phyloP scores from a whole-genome alignment of 208 protist genomes.

The Endotrypanum monterogeii region DNA sequence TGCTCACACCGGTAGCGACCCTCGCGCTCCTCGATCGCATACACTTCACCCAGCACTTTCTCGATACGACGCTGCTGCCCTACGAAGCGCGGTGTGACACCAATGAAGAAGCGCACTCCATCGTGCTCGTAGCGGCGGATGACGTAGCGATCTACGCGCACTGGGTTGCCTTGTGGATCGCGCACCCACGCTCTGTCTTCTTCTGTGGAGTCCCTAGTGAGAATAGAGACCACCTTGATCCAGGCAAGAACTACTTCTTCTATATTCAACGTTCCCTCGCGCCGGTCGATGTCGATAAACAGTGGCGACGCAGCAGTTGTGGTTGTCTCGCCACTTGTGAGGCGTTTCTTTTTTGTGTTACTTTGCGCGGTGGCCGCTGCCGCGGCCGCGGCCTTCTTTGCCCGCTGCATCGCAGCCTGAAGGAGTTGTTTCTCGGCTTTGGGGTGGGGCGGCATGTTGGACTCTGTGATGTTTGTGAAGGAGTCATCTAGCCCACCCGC shows the following conservation, averaged over 20 bases:
- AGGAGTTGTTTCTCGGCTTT: conserved; percentile 54
- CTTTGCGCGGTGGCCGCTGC: conserved; percentile 16
- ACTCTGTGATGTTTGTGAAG: conserved; percentile 36
- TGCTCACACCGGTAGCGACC: conserved; percentile 5
- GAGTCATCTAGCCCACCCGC: conserved; percentile 47
- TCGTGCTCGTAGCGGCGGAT: conserved; percentile 75
- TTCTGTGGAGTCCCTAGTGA: conserved; percentile 54
- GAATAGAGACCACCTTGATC: conserved; percentile 55
- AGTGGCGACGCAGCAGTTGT: conserved; percentile 12
- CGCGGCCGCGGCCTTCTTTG: conserved; percentile 30
- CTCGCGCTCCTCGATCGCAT: conserved; percentile 35
- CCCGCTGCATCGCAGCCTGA: conserved; percentile 39
- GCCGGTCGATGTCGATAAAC: conserved; percentile 36
- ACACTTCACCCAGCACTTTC: conserved; percentile 39
- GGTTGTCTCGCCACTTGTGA: conserved; percentile 5
- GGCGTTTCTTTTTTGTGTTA: conserved; percentile 20
- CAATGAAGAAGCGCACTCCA: conserved; percentile 75
- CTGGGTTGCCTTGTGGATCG: conserved; percentile 37
- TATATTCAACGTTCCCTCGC: conserved; percentile 62
- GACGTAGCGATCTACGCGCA: conserved; percentile 70
- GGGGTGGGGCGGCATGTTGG: conserved; percentile 29
- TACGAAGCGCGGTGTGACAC: conserved; percentile 67
- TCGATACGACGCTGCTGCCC: conserved; percentile 58
- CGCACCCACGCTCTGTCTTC: conserved; percentile 62
- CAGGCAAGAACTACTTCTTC: conserved; percentile 80